A percentile compares a stretch with the other conserved stretches of the same genome.
Evolutionary conservation across 2,329 filamentous ascomycete genomes (phyloP).

Genomic region (Epichloe sylvatica): DNA sequence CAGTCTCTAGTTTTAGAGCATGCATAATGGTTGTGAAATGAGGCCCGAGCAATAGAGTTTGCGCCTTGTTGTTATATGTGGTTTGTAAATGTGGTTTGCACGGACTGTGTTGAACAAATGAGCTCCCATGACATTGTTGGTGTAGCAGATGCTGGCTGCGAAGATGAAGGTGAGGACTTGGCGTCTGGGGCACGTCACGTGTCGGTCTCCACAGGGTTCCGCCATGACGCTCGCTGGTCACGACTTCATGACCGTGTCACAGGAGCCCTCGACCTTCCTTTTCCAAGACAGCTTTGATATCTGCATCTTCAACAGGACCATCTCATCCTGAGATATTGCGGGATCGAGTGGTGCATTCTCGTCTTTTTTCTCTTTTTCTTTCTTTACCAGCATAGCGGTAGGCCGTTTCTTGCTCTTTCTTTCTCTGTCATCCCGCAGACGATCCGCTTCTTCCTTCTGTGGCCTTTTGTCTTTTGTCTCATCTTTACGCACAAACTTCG

Average conservation of each 20-base stretch:
- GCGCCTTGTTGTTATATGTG: no score
- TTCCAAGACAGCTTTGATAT: slow-evolving; percentile 1
- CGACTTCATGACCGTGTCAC: slow-evolving; percentile 5
- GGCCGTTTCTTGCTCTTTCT: not conserved
- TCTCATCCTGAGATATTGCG: slow-evolving; percentile 9
- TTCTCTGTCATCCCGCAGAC: not conserved
- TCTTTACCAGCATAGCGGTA: not conserved
- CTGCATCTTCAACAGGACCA: slow-evolving; percentile 17
- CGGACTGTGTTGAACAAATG: no score
- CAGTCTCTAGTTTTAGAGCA: not conserved
- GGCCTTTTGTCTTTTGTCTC: not conserved
- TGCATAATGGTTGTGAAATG: not conserved
- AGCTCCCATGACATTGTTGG: not conserved
- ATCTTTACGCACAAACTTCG: not conserved
- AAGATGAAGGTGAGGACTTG: no score
- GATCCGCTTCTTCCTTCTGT: not conserved
- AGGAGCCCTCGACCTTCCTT: slow-evolving; percentile 9
- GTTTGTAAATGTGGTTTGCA: no score
- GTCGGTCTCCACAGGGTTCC: slow-evolving; percentile 9
- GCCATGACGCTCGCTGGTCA: slow-evolving; percentile 18
- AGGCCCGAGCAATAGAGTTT: not conserved
- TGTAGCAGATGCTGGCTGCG: not conserved
- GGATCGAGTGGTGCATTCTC: not conserved
- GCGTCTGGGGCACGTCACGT: slow-evolving; percentile 13
- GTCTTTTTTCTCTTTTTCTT: not conserved